phyloP scores from a whole-genome alignment of 345 rosid species.

The Salix caprea region DNA sequence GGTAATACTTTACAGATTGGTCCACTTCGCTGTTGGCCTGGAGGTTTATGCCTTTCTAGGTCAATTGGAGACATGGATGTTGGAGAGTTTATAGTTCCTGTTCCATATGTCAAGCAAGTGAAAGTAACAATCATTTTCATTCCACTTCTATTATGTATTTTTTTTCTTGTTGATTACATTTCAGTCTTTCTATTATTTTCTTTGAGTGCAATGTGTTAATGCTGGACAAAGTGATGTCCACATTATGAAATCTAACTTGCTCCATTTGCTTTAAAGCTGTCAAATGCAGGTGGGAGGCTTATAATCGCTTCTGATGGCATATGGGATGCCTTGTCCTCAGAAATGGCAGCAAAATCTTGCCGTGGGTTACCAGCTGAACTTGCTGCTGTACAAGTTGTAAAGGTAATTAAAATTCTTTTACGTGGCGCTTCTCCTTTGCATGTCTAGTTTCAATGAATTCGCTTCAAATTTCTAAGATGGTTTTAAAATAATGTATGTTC shows the following conservation, averaged over 20 bases:
- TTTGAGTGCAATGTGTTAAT: background rate
- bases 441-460: constrained; percentile 1
- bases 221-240: background rate
- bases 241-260: constrained; percentile 13
- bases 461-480: background rate
- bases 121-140: too few species aligned
- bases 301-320: constrained; percentile 91
- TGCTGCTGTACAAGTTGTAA: constrained; percentile 87
- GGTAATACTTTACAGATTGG: constrained; percentile 48
- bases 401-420: constrained; percentile 41
- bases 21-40: constrained; percentile 93
- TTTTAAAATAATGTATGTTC: background rate
- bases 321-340: constrained; percentile 86
- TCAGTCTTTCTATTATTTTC: background rate
- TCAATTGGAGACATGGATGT: constrained; percentile 95
- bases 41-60: constrained; percentile 89
- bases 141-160: too few species aligned
- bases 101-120: too few species aligned
- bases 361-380: constrained; percentile 83
- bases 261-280: constrained; percentile 41
- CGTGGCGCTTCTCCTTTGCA: background rate
- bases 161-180: background rate
- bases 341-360: constrained; percentile 64
- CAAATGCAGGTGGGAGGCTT: constrained; percentile 83
- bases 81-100: constrained; percentile 66